These are phyloP conservation scores for Teunomyces lycoperdinae DNA, from an alignment of 805 yeast species.

Conservation along the genomic window DNA sequence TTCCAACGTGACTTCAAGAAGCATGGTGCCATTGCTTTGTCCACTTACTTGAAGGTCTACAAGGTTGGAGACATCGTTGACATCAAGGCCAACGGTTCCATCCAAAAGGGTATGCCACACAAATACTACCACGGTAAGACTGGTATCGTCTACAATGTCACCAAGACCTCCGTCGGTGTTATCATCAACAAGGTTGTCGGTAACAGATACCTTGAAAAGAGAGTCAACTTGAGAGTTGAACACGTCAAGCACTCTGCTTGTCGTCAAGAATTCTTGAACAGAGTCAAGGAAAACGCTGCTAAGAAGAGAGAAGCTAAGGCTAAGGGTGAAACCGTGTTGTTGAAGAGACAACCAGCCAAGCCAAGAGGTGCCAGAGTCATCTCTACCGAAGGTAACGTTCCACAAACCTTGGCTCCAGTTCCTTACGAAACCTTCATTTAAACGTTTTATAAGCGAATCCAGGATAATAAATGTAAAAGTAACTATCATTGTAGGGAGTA, in stretches of 20 bases:
- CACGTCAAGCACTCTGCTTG: conserved; percentile 99
- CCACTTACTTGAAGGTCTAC: conserved; percentile 97
- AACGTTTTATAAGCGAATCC: conserved; percentile 4
- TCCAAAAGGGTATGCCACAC: conserved; percentile 99
- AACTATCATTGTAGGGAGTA: background rate
- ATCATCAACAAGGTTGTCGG: conserved; percentile 98
- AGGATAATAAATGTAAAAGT: conserved; percentile 11
- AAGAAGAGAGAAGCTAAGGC: conserved; percentile 92
- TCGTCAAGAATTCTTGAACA: conserved; percentile 97
- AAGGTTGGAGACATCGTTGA: conserved; percentile 99
- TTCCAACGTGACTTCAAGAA: conserved; percentile 99
- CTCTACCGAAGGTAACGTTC: conserved; percentile 76
- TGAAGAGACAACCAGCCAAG: conserved; percentile 97
- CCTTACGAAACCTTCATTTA: conserved; percentile 99
- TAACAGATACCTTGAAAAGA: conserved; percentile 98
- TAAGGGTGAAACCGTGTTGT: conserved; percentile 82
- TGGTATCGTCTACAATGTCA: conserved; percentile 97
- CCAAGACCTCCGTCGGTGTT: conserved; percentile 98
- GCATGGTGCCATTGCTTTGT: conserved; percentile 92
- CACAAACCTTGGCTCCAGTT: conserved; percentile 98
- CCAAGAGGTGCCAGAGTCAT: conserved; percentile 93
- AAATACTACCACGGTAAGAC: conserved; percentile 99
- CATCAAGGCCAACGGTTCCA: conserved; percentile 98
- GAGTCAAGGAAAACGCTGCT: conserved; percentile 97
- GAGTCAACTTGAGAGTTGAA: conserved; percentile 97